phyloP scores from a whole-genome alignment of 148 eudicot genomes.

The Vaccinium corymbosum region DNA sequence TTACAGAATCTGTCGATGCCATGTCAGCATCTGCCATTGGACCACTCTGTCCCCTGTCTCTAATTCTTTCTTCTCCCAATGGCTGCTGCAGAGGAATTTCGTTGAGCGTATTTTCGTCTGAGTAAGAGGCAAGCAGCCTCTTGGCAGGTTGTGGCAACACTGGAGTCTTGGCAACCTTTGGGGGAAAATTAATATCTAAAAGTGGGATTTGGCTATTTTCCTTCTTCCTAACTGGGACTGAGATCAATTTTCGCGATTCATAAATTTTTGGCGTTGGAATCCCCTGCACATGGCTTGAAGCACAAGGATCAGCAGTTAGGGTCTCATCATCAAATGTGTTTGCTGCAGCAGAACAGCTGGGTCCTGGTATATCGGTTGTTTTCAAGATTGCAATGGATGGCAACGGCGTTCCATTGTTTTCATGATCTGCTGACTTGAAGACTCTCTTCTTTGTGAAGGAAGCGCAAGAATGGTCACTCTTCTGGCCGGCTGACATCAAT shows the following conservation, averaged over 20 bases:
- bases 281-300: constrained; percentile 49
- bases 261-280: constrained; percentile 89
- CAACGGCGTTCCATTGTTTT: constrained; percentile 50
- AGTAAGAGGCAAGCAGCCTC: constrained; percentile 25
- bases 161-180: constrained; percentile 40
- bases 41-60: constrained; percentile 20
- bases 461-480: constrained; percentile 76
- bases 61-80: constrained; percentile 19
- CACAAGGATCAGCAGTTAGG: constrained; percentile 26
- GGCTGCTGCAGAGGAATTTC: constrained; percentile 26
- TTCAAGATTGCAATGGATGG: constrained; percentile 46
- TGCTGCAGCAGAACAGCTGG: constrained; percentile 36
- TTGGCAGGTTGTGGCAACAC: constrained; percentile 21
- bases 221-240: constrained; percentile 43
- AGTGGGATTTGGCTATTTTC: constrained; percentile 51
- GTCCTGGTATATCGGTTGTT: constrained; percentile 37
- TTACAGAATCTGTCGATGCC: constrained; percentile 63
- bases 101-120: constrained; percentile 42
- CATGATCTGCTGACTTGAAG: constrained; percentile 56
- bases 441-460: constrained; percentile 80
- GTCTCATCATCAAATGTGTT: constrained; percentile 37
- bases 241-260: constrained; percentile 61
- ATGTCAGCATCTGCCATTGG: constrained; percentile 40
- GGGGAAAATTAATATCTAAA: constrained; percentile 84
- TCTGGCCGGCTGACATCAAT: constrained; percentile 67